A percentile compares a stretch with the other conserved stretches of the same genome.
Evolutionary conservation across 768 basidiomycete species (phyloP).

Genomic region (Calocybe gangraenosa): DNA sequence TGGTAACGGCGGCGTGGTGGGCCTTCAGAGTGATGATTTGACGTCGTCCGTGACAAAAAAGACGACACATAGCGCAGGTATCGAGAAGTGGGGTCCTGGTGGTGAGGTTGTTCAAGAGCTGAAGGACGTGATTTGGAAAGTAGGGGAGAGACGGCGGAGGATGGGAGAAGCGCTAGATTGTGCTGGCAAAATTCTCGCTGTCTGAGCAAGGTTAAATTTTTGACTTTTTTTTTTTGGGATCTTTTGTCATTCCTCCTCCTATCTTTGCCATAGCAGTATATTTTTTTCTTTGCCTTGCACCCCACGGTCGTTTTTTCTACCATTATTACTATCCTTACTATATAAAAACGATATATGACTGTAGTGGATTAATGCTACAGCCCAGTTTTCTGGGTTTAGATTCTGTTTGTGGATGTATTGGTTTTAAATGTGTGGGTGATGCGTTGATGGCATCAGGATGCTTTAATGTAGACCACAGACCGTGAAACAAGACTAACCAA

Average conservation of each 20-base stretch:
- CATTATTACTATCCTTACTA: conserved; percentile 8
- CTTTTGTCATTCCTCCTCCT: neutral
- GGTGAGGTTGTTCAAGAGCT: conserved; percentile 82
- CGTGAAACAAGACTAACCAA: no score
- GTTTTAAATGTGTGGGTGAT: no score
- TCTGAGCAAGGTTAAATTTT: no score
- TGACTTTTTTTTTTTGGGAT: no score
- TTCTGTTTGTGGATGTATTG: no score
- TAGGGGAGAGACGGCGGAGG: conserved; percentile 63
- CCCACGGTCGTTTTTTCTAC: conserved; percentile 13
- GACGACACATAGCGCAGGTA: conserved; percentile 15
- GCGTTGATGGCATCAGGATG: no score
- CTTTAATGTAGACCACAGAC: no score
- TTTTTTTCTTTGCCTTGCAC: neutral
- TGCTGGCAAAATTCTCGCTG: neutral
- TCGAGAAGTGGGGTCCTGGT: conserved; percentile 64
- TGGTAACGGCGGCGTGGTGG: conserved; percentile 24
- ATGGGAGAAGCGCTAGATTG: conserved; percentile 25
- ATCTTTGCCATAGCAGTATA: neutral
- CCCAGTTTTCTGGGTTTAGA: no score
- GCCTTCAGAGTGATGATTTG: conserved; percentile 10
- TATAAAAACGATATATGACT: conserved; percentile 1
- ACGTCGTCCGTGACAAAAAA: conserved; percentile 11
- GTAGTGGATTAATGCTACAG: conserved; percentile 9
- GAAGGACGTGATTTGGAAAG: conserved; percentile 86